Percentiles rank a stretch among this genome's conserved stretches.
Conservation (phyloP, 73 alveolate genomes). For the Tetrahymena elliotti region DNA sequence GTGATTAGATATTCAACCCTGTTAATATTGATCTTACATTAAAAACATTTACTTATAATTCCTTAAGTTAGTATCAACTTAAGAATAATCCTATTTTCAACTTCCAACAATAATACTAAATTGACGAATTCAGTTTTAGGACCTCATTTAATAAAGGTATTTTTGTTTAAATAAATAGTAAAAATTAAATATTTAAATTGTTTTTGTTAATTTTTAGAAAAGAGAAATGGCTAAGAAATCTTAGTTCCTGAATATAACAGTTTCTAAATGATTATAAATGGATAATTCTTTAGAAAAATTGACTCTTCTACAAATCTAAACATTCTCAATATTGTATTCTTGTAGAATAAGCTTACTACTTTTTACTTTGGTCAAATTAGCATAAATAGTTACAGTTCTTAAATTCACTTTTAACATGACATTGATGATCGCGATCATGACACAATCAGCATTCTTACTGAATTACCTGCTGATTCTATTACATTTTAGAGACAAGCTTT, state of each 20-base stretch:
- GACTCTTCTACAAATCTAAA: not conserved
- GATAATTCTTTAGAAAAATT: not conserved
- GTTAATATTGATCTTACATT: not conserved
- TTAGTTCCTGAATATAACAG: not conserved
- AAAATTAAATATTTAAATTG: not conserved
- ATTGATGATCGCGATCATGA: not conserved
- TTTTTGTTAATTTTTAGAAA: not conserved
- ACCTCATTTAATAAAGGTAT: not conserved
- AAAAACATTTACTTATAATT: not conserved
- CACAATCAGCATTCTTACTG: not conserved
- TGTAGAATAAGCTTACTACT: not conserved
- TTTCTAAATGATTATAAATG: not conserved
- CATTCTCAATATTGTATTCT: not conserved
- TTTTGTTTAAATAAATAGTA: not conserved
- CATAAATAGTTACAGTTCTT: not conserved
- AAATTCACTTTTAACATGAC: not conserved
- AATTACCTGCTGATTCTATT: not conserved
- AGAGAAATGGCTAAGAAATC: not conserved
- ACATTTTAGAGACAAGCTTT: not conserved
- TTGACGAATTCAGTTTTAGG: not conserved
- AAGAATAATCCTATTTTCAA: not conserved
- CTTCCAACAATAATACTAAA: not conserved
- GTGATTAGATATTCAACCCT: not conserved
- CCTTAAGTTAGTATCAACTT: not conserved
- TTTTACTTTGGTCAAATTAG: not conserved